A percentile compares a stretch with the other conserved stretches of the same genome.
Evolutionary conservation across 2,329 filamentous ascomycete species (phyloP).

Genomic region (Truncatella angustata): DNA sequence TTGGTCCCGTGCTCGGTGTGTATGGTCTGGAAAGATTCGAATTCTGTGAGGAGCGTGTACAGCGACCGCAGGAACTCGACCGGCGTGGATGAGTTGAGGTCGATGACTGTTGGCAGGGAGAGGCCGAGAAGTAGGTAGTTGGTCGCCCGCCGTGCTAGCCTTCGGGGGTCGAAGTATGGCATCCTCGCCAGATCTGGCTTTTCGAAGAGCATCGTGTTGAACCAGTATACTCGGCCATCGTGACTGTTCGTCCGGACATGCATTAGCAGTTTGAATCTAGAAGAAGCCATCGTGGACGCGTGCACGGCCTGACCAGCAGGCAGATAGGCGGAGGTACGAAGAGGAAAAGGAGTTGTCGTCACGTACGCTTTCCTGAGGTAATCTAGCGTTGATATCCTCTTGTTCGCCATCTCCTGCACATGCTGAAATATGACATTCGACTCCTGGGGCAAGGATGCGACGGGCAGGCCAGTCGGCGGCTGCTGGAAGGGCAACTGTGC

Average conservation of each 20-base stretch:
- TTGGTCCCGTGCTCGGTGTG: conserved; percentile 74
- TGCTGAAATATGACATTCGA: conserved; percentile 53
- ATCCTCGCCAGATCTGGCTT: conserved; percentile 76
- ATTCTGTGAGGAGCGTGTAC: conserved; percentile 83
- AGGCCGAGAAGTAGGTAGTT: conserved; percentile 92
- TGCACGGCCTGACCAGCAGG: too few species aligned
- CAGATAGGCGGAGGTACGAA: background rate
- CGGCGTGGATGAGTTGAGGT: conserved; percentile 77
- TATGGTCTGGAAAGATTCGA: conserved; percentile 87
- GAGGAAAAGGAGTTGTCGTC: background rate
- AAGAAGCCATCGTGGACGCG: too few species aligned
- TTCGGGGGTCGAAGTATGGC: conserved; percentile 81
- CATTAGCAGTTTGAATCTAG: too few species aligned
- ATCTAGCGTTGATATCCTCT: conserved; percentile 90
- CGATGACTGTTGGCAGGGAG: conserved; percentile 84
- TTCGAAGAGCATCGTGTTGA: conserved; percentile 93
- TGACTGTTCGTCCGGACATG: conserved; percentile 72
- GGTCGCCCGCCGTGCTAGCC: conserved; percentile 84
- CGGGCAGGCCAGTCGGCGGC: background rate
- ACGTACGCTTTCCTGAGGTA: conserved; percentile 89
- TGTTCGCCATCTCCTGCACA: conserved; percentile 82
- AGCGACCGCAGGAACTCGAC: conserved; percentile 85
- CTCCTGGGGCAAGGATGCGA: conserved; percentile 28
- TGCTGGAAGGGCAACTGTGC: conserved; percentile 16
- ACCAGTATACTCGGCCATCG: conserved; percentile 94